phyloP scores from a whole-genome alignment of 805 yeast species.

The Lipomyces sp. region DNA sequence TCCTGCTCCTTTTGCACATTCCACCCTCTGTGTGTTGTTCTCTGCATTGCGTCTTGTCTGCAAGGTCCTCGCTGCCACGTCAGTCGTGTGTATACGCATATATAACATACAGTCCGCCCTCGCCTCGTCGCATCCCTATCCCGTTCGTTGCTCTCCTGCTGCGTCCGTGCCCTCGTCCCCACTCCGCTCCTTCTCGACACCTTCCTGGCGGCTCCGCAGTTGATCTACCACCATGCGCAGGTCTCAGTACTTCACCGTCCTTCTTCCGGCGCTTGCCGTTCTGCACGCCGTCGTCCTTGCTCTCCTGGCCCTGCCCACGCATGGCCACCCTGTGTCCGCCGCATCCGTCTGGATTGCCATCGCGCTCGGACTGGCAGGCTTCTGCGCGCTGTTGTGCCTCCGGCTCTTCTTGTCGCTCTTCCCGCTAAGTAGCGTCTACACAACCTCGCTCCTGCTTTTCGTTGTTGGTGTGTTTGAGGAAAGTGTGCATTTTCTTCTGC shows the following conservation, averaged over 20 bases:
- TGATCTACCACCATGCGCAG: constrained; percentile 11
- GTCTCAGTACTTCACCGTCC: constrained; percentile 21
- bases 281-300: constrained; percentile 17
- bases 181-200: too few species aligned
- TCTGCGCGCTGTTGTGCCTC: constrained; percentile 13
- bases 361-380: constrained; percentile 22
- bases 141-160: too few species aligned
- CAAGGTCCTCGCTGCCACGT: too few species aligned
- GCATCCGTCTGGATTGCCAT: constrained; percentile 10
- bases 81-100: too few species aligned
- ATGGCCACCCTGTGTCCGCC: constrained; percentile 11
- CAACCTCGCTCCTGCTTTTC: constrained; percentile 22
- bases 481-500: constrained; percentile 14
- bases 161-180: too few species aligned
- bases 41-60: too few species aligned
- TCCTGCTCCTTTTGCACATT: background rate
- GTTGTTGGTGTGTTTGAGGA: constrained; percentile 25
- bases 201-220: too few species aligned
- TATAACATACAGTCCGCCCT: too few species aligned
- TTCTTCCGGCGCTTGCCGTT: constrained; percentile 18
- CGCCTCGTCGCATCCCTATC: too few species aligned
- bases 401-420: constrained; percentile 23
- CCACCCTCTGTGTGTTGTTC: background rate
- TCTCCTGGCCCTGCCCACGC: constrained; percentile 19
- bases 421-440: constrained; percentile 22